Base-by-base conservation (phyloP, 225 moss, liverwort and hornwort species). In the Sphagnum tenellum region DNA sequence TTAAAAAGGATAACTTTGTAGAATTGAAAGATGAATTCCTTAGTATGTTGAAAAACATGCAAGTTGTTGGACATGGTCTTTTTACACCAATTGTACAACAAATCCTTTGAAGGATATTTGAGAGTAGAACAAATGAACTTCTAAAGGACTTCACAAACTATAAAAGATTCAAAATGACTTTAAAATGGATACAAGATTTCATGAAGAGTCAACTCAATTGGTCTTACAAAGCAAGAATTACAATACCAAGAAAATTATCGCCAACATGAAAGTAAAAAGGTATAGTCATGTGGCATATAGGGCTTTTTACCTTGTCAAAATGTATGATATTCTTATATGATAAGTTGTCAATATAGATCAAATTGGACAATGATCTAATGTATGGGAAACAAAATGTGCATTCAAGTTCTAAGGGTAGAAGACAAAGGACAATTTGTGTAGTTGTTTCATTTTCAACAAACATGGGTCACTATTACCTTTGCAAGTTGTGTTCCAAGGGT, bases 291-390 rank as follows among this genome's bases (percentile, higher is more conserved):
- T 29, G 66, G 66, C 50, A 5, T 55, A 53, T 55, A 8, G 44
- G 14, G 13, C 55, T 50, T 13, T 53, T 8, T 66, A 53, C n/a
- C 51, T 66, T 52, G 66, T 66, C n/a, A 66, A 66, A 6, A 2
- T 9, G 6, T 66, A 66, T 5, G 3, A 12, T 2, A 66, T 66
- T 29, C 66, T 13, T 6, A 4, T 8, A 3, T 3, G 11, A 5
- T 11, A 53, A 8, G 66, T 66, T 44, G 46, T 66, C 3, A 66
- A 66, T 29, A 52, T 44, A 8, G 66, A 66, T 48, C 66, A 66
- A 55, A 55, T 13, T 3, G 46, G 55, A 3, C 12, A 53, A 50
- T 48, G 48, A 48, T 4, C 2, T 7, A 64, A 9, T 5, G 9
- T 48, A 8, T 64, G 64, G 64, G 66, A 66, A 45, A 66, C 29